Conservation (phyloP, 805 yeast genomes). For the Candida silvicultrix region DNA sequence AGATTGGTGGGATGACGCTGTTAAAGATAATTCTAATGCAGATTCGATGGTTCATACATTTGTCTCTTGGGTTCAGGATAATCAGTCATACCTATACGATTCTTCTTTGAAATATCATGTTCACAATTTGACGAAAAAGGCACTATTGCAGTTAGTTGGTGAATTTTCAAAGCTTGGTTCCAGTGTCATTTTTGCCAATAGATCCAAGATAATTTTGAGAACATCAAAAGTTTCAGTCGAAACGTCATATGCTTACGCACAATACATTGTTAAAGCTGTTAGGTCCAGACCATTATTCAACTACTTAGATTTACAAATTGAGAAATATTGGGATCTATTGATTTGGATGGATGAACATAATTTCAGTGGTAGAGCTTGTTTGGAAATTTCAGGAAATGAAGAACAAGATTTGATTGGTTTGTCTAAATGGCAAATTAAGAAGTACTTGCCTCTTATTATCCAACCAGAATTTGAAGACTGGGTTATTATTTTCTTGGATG, state of each 20-base stretch:
- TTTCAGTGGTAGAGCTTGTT: constrained; percentile 64
- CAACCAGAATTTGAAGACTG: constrained; percentile 86
- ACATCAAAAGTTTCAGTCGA: constrained; percentile 77
- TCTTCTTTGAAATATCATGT: constrained; percentile 79
- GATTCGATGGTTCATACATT: constrained; percentile 78
- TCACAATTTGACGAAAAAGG: constrained; percentile 78
- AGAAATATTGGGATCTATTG: constrained; percentile 85
- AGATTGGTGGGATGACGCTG: constrained; percentile 92
- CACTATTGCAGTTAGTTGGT: constrained; percentile 70
- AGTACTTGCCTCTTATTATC: constrained; percentile 66
- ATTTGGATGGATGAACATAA: constrained; percentile 94
- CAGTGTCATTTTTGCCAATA: constrained; percentile 68
- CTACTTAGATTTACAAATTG: constrained; percentile 68
- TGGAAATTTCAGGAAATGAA: constrained; percentile 28
- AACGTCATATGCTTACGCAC: constrained; percentile 86
- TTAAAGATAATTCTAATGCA: constrained; percentile 59
- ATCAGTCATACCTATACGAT: constrained; percentile 69
- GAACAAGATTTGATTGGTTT: constrained; percentile 31
- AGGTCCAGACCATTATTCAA: constrained; percentile 78
- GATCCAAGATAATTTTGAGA: constrained; percentile 64
- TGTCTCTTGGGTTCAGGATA: constrained; percentile 80
- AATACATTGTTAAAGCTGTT: constrained; percentile 70
- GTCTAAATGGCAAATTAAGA: constrained; percentile 76
- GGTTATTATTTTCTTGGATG: constrained; percentile 70
- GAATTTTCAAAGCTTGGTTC: constrained; percentile 82